These are phyloP conservation scores for Phyllosticta capitalensis DNA, from an alignment of 2,329 filamentous ascomycete genomes.

Conservation along the genomic window DNA sequence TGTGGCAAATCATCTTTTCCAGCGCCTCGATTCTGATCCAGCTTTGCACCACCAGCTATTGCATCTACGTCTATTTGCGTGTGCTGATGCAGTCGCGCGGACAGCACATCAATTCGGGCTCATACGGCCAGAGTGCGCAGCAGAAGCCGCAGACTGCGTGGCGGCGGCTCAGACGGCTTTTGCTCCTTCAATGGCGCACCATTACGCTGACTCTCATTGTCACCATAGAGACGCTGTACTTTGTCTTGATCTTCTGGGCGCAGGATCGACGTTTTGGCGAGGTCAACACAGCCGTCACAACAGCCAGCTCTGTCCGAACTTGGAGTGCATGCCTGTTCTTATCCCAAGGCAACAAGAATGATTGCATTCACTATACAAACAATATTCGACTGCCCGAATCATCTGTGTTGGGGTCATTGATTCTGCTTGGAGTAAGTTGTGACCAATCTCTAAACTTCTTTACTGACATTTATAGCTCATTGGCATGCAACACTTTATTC, in stretches of 20 bases:
- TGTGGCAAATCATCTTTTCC: conserved; percentile 27
- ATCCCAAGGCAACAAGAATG: conserved; percentile 16
- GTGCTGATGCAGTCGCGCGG: conserved; percentile 12
- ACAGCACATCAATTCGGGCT: not conserved
- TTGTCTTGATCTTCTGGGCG: conserved; percentile 22
- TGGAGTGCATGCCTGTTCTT: conserved; percentile 20
- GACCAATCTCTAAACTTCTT: not conserved
- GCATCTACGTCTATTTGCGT: conserved; percentile 25
- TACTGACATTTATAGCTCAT: conserved; percentile 22
- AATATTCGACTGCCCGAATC: conserved; percentile 16
- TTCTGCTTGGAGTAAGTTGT: conserved; percentile 21
- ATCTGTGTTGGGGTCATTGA: conserved; percentile 17
- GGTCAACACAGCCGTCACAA: conserved; percentile 9
- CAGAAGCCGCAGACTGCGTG: conserved; percentile 14
- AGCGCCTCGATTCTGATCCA: conserved; percentile 23
- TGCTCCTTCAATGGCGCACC: conserved; percentile 23
- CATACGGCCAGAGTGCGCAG: not conserved
- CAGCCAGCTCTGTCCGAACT: conserved; percentile 17
- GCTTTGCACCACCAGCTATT: conserved; percentile 24
- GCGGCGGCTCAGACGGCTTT: conserved; percentile 17
- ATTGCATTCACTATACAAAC: conserved; percentile 20
- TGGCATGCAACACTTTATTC: conserved; percentile 27
- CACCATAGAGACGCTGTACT: conserved; percentile 19
- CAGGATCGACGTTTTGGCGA: conserved; percentile 19
- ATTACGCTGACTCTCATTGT: conserved; percentile 20